phyloP scores from a whole-genome alignment of 1,284 basidiomycete genomes.

The Polyporus tsugae region DNA sequence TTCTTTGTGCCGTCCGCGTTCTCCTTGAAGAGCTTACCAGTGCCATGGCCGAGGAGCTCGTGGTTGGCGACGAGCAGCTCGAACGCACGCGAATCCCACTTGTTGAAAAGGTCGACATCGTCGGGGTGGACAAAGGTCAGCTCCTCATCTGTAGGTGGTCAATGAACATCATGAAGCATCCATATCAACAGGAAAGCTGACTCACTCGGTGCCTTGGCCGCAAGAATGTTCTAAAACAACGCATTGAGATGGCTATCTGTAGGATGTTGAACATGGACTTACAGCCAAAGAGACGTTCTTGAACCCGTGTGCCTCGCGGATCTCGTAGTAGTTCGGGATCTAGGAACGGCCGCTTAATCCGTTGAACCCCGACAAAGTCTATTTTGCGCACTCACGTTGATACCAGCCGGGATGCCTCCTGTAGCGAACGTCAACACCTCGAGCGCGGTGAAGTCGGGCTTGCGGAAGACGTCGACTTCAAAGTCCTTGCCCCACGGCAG shows the following conservation, averaged over 20 bases:
- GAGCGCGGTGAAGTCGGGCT: constrained; percentile 87
- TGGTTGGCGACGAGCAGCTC: constrained; percentile 90
- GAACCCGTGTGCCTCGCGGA: constrained; percentile 82
- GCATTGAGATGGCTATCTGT: not conserved
- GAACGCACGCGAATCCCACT: constrained; percentile 80
- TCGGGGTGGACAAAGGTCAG: constrained; percentile 83
- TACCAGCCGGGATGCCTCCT: constrained; percentile 85
- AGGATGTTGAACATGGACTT: constrained; percentile 34
- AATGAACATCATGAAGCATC: not conserved
- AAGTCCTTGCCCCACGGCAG: constrained; percentile 87
- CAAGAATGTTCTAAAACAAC: constrained; percentile 71
- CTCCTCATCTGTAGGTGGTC: constrained; percentile 64
- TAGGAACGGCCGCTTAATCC: not conserved
- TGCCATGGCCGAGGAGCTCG: constrained; percentile 82
- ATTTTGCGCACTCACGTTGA: constrained; percentile 62
- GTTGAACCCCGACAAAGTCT: not conserved
- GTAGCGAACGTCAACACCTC: constrained; percentile 85
- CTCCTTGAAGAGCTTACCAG: constrained; percentile 84
- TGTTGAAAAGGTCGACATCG: constrained; percentile 72
- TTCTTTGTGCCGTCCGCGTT: constrained; percentile 78
- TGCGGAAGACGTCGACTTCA: constrained; percentile 84
- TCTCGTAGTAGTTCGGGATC: constrained; percentile 77
- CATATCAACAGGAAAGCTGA: constrained; percentile 15
- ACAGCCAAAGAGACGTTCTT: constrained; percentile 85
- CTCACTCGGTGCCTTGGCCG: constrained; percentile 84